phyloP scores from a whole-genome alignment of 2,329 filamentous ascomycete genomes.

The Anisogramma anomala region DNA sequence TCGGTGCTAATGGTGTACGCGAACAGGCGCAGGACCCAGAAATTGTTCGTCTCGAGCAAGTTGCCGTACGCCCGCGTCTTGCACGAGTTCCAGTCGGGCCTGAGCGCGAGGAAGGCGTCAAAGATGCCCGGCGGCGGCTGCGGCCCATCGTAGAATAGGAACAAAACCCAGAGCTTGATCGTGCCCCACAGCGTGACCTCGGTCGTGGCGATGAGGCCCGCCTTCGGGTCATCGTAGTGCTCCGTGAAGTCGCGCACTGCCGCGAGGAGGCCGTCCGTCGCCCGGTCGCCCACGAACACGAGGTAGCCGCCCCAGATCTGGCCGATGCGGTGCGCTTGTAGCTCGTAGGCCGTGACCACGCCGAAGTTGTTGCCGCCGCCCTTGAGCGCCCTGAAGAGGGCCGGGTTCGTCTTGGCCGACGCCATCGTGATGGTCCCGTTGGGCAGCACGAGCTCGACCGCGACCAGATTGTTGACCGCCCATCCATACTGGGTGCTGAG shows the following conservation, averaged over 20 bases:
- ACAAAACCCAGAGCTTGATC: slow-evolving; percentile 46
- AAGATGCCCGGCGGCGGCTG: slow-evolving; percentile 41
- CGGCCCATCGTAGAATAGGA: slow-evolving; percentile 51
- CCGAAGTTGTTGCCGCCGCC: slow-evolving; percentile 48
- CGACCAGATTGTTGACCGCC: slow-evolving; percentile 36
- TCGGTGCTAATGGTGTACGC: slow-evolving; percentile 19
- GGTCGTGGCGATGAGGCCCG: slow-evolving; percentile 46
- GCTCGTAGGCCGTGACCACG: slow-evolving; percentile 34
- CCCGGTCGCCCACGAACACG: slow-evolving; percentile 23
- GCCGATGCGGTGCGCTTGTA: slow-evolving; percentile 31
- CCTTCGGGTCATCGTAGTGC: slow-evolving; percentile 47
- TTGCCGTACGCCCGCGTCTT: slow-evolving; percentile 18
- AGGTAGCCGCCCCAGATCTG: slow-evolving; percentile 33
- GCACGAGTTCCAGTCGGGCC: slow-evolving; percentile 27
- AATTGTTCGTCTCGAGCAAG: slow-evolving; percentile 18
- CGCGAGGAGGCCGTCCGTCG: slow-evolving; percentile 24
- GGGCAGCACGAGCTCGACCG: slow-evolving; percentile 41
- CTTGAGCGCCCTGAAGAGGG: slow-evolving; percentile 41
- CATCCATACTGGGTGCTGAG: slow-evolving; percentile 40
- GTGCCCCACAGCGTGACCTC: slow-evolving; percentile 32
- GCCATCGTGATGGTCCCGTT: slow-evolving; percentile 36
- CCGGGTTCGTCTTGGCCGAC: slow-evolving; percentile 28
- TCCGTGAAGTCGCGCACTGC: slow-evolving; percentile 40
- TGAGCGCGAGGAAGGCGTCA: slow-evolving; percentile 40
- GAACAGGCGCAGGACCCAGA: slow-evolving; percentile 15